phyloP scores from a whole-genome alignment of 2,329 filamentous ascomycete species.

The Xylariaceae sp. region DNA sequence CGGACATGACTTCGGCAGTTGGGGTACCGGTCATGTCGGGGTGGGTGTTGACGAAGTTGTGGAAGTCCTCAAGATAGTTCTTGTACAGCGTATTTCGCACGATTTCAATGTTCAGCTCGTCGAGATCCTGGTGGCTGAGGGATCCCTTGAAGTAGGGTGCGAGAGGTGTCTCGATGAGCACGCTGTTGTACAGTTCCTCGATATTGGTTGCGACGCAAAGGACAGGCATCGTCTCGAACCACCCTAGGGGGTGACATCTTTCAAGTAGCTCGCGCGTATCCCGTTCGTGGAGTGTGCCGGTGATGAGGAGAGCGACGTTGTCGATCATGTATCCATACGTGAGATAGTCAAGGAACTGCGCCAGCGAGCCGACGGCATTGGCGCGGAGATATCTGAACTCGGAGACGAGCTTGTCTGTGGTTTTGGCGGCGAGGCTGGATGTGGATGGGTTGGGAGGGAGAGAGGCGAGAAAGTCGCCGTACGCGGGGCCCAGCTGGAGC shows the following conservation, averaged over 20 bases:
- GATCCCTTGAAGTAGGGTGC: slow-evolving; percentile 97
- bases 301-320: slow-evolving; percentile 96
- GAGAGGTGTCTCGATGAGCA: slow-evolving; percentile 92
- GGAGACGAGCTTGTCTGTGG: slow-evolving; percentile 95
- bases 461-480: slow-evolving; percentile 92
- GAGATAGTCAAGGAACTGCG: slow-evolving; percentile 95
- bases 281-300: slow-evolving; percentile 92
- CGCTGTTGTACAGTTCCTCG: slow-evolving; percentile 97
- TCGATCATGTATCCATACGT: slow-evolving; percentile 99
- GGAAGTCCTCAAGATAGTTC: slow-evolving; percentile 98
- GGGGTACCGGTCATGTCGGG: slow-evolving; percentile 83
- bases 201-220: slow-evolving; percentile 98
- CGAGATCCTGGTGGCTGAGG: slow-evolving; percentile 90
- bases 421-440: slow-evolving; percentile 88
- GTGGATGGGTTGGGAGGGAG: slow-evolving; percentile 96
- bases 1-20: slow-evolving; percentile 90
- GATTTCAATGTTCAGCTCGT: slow-evolving; percentile 99
- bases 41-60: slow-evolving; percentile 88
- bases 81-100: slow-evolving; percentile 98
- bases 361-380: slow-evolving; percentile 84
- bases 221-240: slow-evolving; percentile 99
- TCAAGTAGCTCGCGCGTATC: slow-evolving; percentile 94
- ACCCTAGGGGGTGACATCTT: slow-evolving; percentile 92
- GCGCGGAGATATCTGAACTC: slow-evolving; percentile 96
- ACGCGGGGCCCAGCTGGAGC: slow-evolving; percentile 91